Conservation (phyloP, 2,329 filamentous ascomycete genomes). For the Gnomoniopsis smithogilvyi region DNA sequence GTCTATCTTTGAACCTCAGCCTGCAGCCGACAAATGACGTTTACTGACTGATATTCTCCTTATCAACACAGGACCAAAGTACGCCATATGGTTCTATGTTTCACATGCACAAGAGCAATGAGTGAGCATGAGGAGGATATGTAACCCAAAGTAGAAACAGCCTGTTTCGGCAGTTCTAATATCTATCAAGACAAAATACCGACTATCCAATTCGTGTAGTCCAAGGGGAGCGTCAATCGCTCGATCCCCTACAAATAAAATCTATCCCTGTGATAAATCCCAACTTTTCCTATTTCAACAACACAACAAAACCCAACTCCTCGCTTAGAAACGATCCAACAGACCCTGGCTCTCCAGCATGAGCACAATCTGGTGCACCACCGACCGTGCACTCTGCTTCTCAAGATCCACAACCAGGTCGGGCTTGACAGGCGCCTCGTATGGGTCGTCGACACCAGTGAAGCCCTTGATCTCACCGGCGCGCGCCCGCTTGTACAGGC, state of each 20-base stretch:
- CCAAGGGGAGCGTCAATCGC: background rate
- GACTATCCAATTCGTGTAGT: background rate
- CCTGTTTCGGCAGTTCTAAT: background rate
- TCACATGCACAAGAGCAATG: too few relatives aligned
- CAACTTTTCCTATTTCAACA: background rate
- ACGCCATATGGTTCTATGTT: too few relatives aligned
- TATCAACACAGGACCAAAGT: too few relatives aligned
- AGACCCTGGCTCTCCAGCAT: conserved; percentile 86
- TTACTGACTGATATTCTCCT: too few relatives aligned
- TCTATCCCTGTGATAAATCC: background rate
- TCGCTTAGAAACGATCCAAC: conserved; percentile 63
- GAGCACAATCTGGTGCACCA: conserved; percentile 95
- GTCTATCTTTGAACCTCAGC: too few relatives aligned
- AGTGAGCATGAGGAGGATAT: too few relatives aligned
- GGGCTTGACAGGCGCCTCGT: conserved; percentile 78
- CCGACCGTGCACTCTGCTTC: conserved; percentile 85
- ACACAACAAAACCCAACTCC: background rate
- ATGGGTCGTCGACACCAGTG: conserved; percentile 96
- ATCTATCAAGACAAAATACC: conserved; percentile 5
- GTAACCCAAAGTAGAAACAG: background rate
- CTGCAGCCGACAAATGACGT: too few relatives aligned
- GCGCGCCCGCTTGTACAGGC: conserved; percentile 81
- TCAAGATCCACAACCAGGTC: conserved; percentile 81
- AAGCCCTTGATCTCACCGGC: conserved; percentile 95
- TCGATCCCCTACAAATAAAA: background rate